Percentiles rank a stretch among this genome's conserved stretches.
phyloP scores from a whole-genome alignment of 148 eudicot genomes.

The Rhododendron ferrugineum region DNA sequence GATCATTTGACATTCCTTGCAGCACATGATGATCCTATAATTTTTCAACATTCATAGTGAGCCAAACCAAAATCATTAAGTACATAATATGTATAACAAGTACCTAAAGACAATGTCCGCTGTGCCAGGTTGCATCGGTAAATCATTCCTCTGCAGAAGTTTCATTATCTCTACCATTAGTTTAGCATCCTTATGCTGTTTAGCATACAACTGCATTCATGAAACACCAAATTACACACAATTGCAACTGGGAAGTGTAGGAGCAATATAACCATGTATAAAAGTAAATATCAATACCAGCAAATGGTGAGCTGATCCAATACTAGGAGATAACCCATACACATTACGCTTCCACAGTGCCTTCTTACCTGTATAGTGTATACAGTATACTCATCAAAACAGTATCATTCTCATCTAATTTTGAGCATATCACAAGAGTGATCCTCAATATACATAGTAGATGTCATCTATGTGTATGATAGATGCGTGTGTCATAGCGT shows the following conservation, averaged over 20 bases:
- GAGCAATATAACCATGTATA: not conserved
- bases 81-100: not conserved
- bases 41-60: not conserved
- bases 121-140: conserved; percentile 84
- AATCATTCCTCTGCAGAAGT: conserved; percentile 58
- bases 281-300: conserved; percentile 43
- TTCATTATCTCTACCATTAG: conserved; percentile 70
- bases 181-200: conserved; percentile 56
- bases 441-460: not conserved
- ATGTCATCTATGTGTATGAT: not conserved
- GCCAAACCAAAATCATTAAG: not conserved
- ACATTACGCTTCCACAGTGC: conserved; percentile 69
- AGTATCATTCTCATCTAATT: not conserved
- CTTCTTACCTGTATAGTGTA: conserved; percentile 76
- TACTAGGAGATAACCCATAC: conserved; percentile 72
- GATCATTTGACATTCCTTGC: not conserved
- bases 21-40: not conserved
- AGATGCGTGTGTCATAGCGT: not conserved
- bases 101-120: conserved; percentile 91
- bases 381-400: conserved; percentile 10
- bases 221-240: conserved; percentile 15
- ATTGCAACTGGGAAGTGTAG: not conserved
- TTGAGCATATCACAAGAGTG: not conserved
- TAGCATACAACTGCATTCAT: conserved; percentile 66
- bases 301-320: conserved; percentile 72